Evolutionary conservation across 371 early-diverging fungal genomes (phyloP).

Genomic region (Coemansia sp.): DNA sequence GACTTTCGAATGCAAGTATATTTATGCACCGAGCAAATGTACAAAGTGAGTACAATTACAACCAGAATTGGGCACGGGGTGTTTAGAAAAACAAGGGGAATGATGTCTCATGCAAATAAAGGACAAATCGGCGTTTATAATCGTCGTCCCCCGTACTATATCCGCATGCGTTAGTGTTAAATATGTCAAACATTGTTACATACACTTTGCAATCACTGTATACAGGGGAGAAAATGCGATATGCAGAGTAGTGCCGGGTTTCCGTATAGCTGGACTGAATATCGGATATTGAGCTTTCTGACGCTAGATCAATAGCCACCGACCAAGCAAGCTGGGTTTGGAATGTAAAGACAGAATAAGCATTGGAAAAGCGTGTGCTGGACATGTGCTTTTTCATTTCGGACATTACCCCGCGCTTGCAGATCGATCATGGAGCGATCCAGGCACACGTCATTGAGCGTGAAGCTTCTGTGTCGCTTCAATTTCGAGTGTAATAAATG

Average conservation of each 20-base stretch:
- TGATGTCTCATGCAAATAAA: background rate
- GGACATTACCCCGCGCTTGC: background rate
- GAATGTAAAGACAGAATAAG: background rate
- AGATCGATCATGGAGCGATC: slow-evolving; percentile 6
- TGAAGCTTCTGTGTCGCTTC: background rate
- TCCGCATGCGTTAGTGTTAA: background rate
- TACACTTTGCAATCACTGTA: background rate
- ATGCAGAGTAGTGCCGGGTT: slow-evolving; percentile 7
- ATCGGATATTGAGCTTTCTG: background rate
- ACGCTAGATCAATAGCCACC: background rate
- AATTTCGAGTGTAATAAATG: background rate
- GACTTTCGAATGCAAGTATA: background rate
- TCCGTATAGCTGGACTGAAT: background rate
- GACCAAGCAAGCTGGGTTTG: background rate
- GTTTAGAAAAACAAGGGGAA: background rate
- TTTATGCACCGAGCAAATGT: background rate
- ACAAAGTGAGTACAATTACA: background rate
- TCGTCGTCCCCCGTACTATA: background rate
- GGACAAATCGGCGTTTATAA: no score
- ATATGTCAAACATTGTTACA: slow-evolving; percentile 4
- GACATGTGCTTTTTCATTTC: background rate
- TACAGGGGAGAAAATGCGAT: background rate
- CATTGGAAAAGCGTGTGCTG: background rate
- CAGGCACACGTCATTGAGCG: background rate
- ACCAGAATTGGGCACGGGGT: background rate